Conservation (phyloP, 1,284 basidiomycete genomes). For the Trichosporon sp. region DNA sequence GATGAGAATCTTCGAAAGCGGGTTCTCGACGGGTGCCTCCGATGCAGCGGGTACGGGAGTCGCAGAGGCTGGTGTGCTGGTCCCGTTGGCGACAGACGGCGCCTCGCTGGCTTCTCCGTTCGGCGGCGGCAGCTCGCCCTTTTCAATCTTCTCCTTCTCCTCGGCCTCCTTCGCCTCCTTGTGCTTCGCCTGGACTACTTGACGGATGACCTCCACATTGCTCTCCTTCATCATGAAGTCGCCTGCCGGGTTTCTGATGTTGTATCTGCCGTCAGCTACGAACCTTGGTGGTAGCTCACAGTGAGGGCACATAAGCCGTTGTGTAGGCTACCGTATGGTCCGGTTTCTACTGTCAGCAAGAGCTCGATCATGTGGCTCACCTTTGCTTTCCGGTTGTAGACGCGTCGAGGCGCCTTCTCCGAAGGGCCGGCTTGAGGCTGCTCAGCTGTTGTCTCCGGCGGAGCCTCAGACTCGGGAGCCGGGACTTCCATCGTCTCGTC, state of each 20-base stretch:
- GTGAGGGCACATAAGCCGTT: conserved; percentile 37
- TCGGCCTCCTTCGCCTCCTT: conserved; percentile 17
- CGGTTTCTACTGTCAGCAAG: conserved; percentile 16
- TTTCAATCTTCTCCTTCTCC: neutral
- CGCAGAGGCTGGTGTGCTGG: neutral
- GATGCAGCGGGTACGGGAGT: neutral
- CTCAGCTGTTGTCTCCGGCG: conserved; percentile 1
- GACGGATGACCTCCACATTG: conserved; percentile 40
- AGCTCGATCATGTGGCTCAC: neutral
- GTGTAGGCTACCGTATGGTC: conserved; percentile 35
- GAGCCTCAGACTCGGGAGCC: neutral
- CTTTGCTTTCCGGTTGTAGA: conserved; percentile 15
- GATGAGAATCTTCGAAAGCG: conserved; percentile 59
- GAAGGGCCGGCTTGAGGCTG: conserved; percentile 14
- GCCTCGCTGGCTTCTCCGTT: neutral
- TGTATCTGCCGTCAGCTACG: conserved; percentile 23
- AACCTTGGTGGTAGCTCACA: conserved; percentile 19
- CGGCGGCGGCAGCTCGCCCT: neutral
- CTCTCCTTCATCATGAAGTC: conserved; percentile 36
- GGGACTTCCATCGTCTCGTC: neutral
- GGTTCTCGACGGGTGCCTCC: conserved; percentile 17
- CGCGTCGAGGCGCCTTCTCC: conserved; percentile 6
- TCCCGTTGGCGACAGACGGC: neutral
- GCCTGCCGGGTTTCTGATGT: conserved; percentile 46
- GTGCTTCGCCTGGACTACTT: conserved; percentile 18